Evolutionary conservation across 805 yeast species (phyloP), one percentile per base, ranked within the genome.

Genomic region (Yarrowia porcina): DNA sequence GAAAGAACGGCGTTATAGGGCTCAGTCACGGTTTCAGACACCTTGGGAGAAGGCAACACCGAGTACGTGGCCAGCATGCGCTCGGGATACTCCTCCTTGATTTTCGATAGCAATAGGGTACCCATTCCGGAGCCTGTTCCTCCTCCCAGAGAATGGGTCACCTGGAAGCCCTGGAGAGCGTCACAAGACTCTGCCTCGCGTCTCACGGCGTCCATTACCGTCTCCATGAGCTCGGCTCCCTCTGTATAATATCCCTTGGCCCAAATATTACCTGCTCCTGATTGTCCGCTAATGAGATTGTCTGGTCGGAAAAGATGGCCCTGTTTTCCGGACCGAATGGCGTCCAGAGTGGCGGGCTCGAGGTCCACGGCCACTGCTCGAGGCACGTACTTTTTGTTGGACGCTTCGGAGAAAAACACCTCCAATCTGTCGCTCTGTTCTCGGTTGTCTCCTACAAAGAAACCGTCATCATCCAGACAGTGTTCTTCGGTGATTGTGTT

Each of bases 91-190:
- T 92, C 97, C 75, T 91, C 97, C 76, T 93, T 85, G 70, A 91
- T 88, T 73, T 87, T 86, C 61, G 94, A 85, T 71, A 92, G 84
- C 73, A 91, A 80, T 68, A 91, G 79, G 47, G 97, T 91, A 73
- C 97, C 97, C 91, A 91, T 86, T 76, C 97, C 97, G 41, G 96
- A 89, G 73, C 97, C 97, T 61, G 97, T 91, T 81, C 97, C 97
- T 78, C 97, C 92, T 72, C 92, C 92, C 45, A 87, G 77, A 17
- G 90, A 86, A 73, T 87, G 92, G 33, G 90, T 80, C 72, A 91
- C 87, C 79, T 92, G 97, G 84, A 91, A 91, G 70, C 97, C 97
- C 79, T 92, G 97, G 69, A 92, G 82, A 65, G 96, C 87, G 76
- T 92, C 97, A 74, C 96, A 84, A 25, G 90, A 90, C 79, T 91